These are phyloP conservation scores for Triadica sebifera DNA, from an alignment of 345 rosid species.

Conservation along the genomic window DNA sequence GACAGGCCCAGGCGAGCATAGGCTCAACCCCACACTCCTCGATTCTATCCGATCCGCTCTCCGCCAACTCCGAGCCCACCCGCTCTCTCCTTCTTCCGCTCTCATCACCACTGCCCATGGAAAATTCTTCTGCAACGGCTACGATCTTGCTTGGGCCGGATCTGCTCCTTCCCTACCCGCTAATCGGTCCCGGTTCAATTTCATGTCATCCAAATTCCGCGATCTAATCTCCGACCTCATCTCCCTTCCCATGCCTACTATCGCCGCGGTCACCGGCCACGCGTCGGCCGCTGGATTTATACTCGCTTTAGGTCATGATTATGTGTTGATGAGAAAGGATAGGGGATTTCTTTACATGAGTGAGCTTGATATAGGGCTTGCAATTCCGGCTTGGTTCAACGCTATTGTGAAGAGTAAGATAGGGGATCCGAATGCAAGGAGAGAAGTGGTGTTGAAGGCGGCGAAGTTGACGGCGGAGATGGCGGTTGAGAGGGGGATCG, in stretches of 20 bases:
- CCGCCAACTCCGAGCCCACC: not conserved
- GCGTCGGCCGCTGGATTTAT: constrained; percentile 21
- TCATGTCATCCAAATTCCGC: constrained; percentile 18
- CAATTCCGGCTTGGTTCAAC: constrained; percentile 19
- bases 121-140: constrained; percentile 30
- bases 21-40: constrained; percentile 21
- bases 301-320: constrained; percentile 20
- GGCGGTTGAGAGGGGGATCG: constrained; percentile 16
- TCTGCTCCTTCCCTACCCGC: no score
- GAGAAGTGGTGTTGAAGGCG: constrained; percentile 15
- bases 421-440: not conserved
- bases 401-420: constrained; percentile 13
- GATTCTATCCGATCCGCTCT: constrained; percentile 22
- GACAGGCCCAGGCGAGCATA: constrained; percentile 21
- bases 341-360: constrained; percentile 26
- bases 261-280: constrained; percentile 27
- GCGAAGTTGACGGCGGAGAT: constrained; percentile 22
- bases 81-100: constrained; percentile 17
- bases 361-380: constrained; percentile 26
- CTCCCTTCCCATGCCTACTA: constrained; percentile 28
- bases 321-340: constrained; percentile 23
- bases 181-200: not conserved
- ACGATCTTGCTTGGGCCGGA: constrained; percentile 22
- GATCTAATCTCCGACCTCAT: constrained; percentile 1
- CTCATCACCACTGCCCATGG: constrained; percentile 26